These are phyloP conservation scores for Backusella circina DNA, from an alignment of 192 early-diverging fungal genomes.

Conservation along the genomic window DNA sequence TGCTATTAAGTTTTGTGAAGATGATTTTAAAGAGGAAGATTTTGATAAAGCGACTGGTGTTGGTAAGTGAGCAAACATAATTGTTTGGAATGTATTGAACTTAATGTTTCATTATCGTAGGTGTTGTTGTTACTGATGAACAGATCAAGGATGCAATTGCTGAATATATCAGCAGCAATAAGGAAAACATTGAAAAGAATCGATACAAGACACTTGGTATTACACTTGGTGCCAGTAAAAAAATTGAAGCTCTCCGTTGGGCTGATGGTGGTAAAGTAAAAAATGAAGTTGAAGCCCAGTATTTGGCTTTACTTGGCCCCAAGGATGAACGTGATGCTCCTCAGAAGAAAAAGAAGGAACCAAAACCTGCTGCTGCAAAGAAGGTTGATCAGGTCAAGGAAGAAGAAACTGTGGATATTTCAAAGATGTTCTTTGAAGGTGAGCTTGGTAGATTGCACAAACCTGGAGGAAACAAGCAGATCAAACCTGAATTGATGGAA, in stretches of 20 bases:
- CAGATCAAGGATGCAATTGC: slow-evolving; percentile 67
- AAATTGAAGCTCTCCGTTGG: slow-evolving; percentile 76
- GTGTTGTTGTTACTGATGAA: slow-evolving; percentile 77
- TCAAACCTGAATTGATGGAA: slow-evolving; percentile 84
- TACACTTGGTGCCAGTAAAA: slow-evolving; percentile 70
- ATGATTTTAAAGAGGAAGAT: slow-evolving; percentile 57
- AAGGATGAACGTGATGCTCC: slow-evolving; percentile 92
- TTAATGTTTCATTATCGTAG: slow-evolving; percentile 35
- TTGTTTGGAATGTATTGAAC: background rate
- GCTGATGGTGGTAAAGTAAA: slow-evolving; percentile 87
- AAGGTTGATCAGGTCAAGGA: slow-evolving; percentile 25
- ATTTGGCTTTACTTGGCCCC: slow-evolving; percentile 86
- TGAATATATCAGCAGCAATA: slow-evolving; percentile 60
- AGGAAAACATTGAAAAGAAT: slow-evolving; percentile 71
- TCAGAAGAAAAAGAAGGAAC: slow-evolving; percentile 59
- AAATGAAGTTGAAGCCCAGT: slow-evolving; percentile 81
- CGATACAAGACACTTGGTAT: slow-evolving; percentile 82
- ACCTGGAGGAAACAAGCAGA: slow-evolving; percentile 95
- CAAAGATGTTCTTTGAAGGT: slow-evolving; percentile 87
- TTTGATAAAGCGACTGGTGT: slow-evolving; percentile 93
- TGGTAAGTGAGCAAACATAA: slow-evolving; percentile 48
- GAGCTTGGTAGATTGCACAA: slow-evolving; percentile 91
- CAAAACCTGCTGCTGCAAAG: slow-evolving; percentile 42
- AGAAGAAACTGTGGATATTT: slow-evolving; percentile 29
- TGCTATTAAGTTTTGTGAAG: slow-evolving; percentile 85